Percentiles rank a stretch among this genome's conserved stretches.
phyloP scores from a whole-genome alignment of 805 yeast genomes.

The Candida suzukii region DNA sequence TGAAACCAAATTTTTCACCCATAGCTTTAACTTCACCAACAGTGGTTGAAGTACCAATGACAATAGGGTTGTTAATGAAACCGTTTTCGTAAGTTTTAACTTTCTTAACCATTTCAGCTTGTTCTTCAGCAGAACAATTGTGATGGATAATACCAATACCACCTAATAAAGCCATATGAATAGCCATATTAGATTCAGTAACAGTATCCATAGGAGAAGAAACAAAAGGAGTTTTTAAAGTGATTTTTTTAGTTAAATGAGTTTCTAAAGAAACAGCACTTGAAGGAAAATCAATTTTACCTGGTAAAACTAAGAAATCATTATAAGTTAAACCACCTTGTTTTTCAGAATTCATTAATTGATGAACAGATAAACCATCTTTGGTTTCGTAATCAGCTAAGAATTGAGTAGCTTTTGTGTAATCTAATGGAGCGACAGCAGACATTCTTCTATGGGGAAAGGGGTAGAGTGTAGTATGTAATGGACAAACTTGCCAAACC shows the following conservation, averaged over 20 bases:
- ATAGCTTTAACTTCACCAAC: constrained; percentile 75
- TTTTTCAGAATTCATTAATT: constrained; percentile 80
- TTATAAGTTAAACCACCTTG: constrained; percentile 98
- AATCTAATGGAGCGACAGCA: constrained; percentile 22
- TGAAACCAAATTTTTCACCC: constrained; percentile 75
- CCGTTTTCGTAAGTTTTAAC: constrained; percentile 98
- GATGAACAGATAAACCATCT: constrained; percentile 81
- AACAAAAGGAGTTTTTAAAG: constrained; percentile 89
- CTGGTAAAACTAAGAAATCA: constrained; percentile 92
- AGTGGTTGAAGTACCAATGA: constrained; percentile 65
- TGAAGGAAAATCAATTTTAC: constrained; percentile 86
- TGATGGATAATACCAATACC: constrained; percentile 99
- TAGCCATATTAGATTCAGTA: constrained; percentile 96
- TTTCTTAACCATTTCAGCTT: constrained; percentile 95
- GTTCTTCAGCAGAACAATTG: constrained; percentile 94
- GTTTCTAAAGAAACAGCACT: constrained; percentile 72
- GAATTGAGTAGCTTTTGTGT: constrained; percentile 58
- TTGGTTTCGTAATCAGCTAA: constrained; percentile 57
- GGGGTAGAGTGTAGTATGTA: neutral
- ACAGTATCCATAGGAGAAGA: constrained; percentile 99
- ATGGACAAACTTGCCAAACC: constrained; percentile 1
- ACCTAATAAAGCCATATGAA: constrained; percentile 95
- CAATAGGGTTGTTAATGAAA: constrained; percentile 91
- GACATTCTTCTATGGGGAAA: neutral
- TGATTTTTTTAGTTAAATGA: constrained; percentile 83